Evolutionary conservation across 257 asterid species (phyloP).

Genomic region (Capsicum baccatum): DNA sequence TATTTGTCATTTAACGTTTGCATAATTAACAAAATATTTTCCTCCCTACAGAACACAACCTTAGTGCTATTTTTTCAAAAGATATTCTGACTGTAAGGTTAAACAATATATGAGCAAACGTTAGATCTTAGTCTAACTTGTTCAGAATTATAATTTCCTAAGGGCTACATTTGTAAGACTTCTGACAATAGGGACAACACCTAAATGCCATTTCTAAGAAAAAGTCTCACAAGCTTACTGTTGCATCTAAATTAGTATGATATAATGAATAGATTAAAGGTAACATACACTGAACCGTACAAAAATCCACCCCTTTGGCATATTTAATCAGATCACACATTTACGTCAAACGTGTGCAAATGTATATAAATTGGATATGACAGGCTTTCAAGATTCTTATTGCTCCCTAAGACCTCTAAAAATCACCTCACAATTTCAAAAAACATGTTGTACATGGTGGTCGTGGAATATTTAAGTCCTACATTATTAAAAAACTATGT

Average conservation of each 20-base stretch:
- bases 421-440: conserved; percentile 1
- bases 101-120: too few relatives aligned
- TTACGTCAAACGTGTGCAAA: conserved; percentile 6
- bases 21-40: background rate
- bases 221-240: background rate
- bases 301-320: background rate
- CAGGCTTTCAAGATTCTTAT: conserved; percentile 18
- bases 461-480: background rate
- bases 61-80: too few relatives aligned
- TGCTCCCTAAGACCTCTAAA: background rate
- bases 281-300: background rate
- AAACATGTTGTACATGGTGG: background rate
- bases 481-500: background rate
- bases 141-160: too few relatives aligned
- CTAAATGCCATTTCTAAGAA: background rate
- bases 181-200: too few relatives aligned
- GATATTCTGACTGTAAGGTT: too few relatives aligned
- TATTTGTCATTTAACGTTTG: background rate
- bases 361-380: conserved; percentile 19
- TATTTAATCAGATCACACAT: background rate
- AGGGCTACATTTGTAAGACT: too few relatives aligned
- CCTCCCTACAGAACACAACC: background rate
- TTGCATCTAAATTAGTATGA: background rate
- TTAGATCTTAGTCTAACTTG: too few relatives aligned
- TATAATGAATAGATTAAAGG: background rate